Base-by-base conservation (phyloP, 2,329 filamentous ascomycete species). In the Paraconiothyrium brasiliense region DNA sequence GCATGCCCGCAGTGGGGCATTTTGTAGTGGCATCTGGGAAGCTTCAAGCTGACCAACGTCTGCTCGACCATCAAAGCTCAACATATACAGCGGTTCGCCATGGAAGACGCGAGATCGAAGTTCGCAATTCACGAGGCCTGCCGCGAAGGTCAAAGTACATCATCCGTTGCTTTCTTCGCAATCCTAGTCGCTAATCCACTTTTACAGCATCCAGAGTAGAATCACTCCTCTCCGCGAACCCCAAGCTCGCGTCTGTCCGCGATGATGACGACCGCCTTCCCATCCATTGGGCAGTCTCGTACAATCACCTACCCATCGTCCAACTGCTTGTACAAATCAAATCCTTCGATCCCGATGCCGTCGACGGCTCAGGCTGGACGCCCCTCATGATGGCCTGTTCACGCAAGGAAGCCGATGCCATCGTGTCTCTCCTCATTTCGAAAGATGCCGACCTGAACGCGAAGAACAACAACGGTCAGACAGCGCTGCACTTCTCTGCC, bases 241-340 rank as follows among this genome's bases (percentile, higher is more conserved):
- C 92, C 2, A 94, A 92, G 72, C 86, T 96, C 43, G 89, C 92
- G 30, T 84, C 82, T 60, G 88, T 89, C 71, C 84, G 82, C 72
- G 95, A 99, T 73, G 90, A 92, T 52, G 95, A 99, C 77, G 92
- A 93, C 16, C 92, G 95, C 48, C 87, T 97, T 41, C 90, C 95
- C 2, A 89, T 98, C 60, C 95, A 99, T 83, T 99, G 95, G 95
- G 94, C 95, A 0, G 88, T 89, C 1, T 95, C 94, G 24, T 91
- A 92, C 78, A 96, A 95, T 76, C 90, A 89, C 68, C 80, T 90
- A 7, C 86, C 89, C 27, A 93, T 97, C 61, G 89, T 92, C 20
- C 84, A 90, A 54, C 76, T 94, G 22, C 84, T 98, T 4, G 85
- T 91, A 2, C 85, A 91, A 59, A 83, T 84, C 63, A 89, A 89